A percentile compares a stretch with the other conserved stretches of the same genome.
Evolutionary conservation across 2,329 filamentous ascomycete genomes (phyloP).

Genomic region (Fusarium sp.): DNA sequence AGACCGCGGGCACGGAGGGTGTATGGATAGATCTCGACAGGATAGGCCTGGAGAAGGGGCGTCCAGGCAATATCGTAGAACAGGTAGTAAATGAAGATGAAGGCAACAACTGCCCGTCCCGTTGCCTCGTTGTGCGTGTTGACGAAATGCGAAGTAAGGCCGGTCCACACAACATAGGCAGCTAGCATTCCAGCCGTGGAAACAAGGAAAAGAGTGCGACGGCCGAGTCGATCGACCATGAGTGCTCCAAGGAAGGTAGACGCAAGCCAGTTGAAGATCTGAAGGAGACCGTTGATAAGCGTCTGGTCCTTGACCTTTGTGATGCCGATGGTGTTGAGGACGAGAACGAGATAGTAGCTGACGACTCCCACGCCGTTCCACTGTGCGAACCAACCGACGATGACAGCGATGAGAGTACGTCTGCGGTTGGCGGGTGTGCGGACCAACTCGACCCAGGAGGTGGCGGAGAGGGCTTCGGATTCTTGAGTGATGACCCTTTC

Average conservation of each 20-base stretch:
- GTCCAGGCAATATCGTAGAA: conserved; percentile 52
- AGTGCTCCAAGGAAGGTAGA: conserved; percentile 48
- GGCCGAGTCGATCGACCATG: conserved; percentile 53
- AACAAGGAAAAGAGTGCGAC: conserved; percentile 44
- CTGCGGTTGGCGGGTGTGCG: not conserved
- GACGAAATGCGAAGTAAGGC: not conserved
- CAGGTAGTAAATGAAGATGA: conserved; percentile 53
- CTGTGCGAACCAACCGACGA: not conserved
- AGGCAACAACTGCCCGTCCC: conserved; percentile 45
- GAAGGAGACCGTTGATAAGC: conserved; percentile 41
- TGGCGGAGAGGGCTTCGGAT: not conserved
- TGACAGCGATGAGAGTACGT: not conserved
- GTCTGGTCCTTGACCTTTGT: conserved; percentile 51
- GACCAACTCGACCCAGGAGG: not conserved
- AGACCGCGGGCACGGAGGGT: conserved; percentile 26
- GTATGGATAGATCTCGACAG: conserved; percentile 42
- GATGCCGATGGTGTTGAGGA: conserved; percentile 52
- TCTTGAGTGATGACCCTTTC: not conserved
- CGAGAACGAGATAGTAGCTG: conserved; percentile 49
- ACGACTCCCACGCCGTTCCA: not conserved
- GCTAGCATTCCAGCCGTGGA: not conserved
- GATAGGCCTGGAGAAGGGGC: conserved; percentile 46
- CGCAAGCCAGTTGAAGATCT: conserved; percentile 51
- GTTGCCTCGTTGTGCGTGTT: not conserved
- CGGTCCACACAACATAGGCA: not conserved